Percentiles rank a stretch among this genome's conserved stretches.
Evolutionary conservation across 2,329 filamentous ascomycete species (phyloP).

Genomic region (Rutstroemia sp.): DNA sequence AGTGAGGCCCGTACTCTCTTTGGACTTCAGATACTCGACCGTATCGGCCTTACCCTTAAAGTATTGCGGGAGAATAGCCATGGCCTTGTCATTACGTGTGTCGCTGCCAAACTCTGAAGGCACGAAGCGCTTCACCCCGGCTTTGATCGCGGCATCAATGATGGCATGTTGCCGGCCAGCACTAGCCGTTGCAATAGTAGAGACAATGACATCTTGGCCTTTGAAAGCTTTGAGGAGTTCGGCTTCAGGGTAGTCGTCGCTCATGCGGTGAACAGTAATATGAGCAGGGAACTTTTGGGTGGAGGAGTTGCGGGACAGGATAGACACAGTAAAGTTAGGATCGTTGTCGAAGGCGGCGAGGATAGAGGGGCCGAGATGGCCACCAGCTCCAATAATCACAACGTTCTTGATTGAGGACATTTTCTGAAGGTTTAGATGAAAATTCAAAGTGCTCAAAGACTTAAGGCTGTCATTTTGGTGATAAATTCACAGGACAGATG

Average conservation of each 20-base stretch:
- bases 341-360: conserved; percentile 15
- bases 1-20: conserved; percentile 32
- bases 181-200: conserved; percentile 9
- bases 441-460: no score
- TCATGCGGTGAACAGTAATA: conserved; percentile 11
- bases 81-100: conserved; percentile 17
- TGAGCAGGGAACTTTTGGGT: conserved; percentile 18
- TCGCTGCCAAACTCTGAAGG: conserved; percentile 46
- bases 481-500: no score
- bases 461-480: no score
- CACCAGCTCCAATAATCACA: conserved; percentile 13
- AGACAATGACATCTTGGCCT: conserved; percentile 20
- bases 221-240: conserved; percentile 25
- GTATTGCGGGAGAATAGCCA: conserved; percentile 13
- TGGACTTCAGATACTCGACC: conserved; percentile 13
- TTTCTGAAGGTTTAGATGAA: no score
- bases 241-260: conserved; percentile 6
- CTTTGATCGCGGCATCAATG: conserved; percentile 49
- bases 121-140: conserved; percentile 52
- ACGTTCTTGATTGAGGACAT: background rate
- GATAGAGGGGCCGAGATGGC: conserved; percentile 16
- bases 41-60: conserved; percentile 8
- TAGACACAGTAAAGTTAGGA: conserved; percentile 31
- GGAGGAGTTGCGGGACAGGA: conserved; percentile 27
- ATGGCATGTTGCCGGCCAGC: conserved; percentile 30